Evolutionary conservation across 2,329 filamentous ascomycete genomes (phyloP).

Genomic region (Pseudopithomyces chartarum): DNA sequence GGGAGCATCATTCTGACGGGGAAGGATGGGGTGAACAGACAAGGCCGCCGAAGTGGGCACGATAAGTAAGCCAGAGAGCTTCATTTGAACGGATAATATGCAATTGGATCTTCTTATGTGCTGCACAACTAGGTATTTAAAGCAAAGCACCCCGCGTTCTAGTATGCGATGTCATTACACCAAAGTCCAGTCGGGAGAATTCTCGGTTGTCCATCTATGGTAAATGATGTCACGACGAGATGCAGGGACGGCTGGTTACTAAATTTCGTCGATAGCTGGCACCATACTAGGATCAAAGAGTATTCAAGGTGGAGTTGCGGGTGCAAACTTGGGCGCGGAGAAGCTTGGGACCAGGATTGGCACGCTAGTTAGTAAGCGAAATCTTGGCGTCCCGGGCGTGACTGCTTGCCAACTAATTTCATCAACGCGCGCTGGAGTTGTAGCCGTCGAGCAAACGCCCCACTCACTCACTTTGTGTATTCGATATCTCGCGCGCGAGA

Average conservation of each 20-base stretch:
- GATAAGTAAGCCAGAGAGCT: background rate
- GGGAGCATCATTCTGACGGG: constrained; percentile 12
- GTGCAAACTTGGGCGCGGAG: background rate
- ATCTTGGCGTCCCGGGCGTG: constrained; percentile 8
- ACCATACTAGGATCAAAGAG: background rate
- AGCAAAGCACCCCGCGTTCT: background rate
- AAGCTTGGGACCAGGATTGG: background rate
- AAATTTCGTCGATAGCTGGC: background rate
- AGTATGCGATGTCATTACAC: background rate
- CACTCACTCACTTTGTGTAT: background rate
- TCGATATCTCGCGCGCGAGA: background rate
- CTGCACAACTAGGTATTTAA: background rate
- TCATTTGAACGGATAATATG: background rate
- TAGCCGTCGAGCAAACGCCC: background rate
- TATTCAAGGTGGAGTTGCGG: background rate
- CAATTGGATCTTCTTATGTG: background rate
- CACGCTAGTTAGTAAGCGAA: constrained; percentile 8
- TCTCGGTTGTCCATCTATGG: background rate
- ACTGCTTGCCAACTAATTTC: constrained; percentile 2
- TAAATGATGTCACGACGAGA: background rate
- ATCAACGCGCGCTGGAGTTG: background rate
- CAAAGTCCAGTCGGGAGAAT: background rate
- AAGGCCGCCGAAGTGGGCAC: background rate
- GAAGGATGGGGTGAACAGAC: constrained; percentile 8
- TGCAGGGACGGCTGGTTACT: background rate